These are phyloP conservation scores for Coniella lustricola DNA, from an alignment of 2,329 filamentous ascomycete species.

Conservation along the genomic window DNA sequence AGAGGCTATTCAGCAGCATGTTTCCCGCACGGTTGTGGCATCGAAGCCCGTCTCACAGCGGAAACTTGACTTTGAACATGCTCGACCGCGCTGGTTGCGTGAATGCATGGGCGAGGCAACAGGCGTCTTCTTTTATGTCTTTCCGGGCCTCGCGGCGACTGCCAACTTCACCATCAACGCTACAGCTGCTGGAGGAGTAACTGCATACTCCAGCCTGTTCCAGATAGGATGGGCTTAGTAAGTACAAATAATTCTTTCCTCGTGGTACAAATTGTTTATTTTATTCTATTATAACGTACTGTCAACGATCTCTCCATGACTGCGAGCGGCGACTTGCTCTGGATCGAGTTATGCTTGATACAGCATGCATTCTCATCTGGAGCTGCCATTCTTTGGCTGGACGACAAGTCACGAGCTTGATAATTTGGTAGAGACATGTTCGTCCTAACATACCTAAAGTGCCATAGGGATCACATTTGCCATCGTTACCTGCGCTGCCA, in stretches of 20 bases:
- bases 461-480: constrained; percentile 52
- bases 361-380: too few species aligned
- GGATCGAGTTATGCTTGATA: too few species aligned
- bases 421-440: background rate
- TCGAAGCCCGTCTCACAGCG: constrained; percentile 44
- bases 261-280: too few species aligned
- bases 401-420: too few species aligned
- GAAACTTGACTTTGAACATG: constrained; percentile 47
- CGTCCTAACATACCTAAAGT: background rate
- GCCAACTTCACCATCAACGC: constrained; percentile 43
- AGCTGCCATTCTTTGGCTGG: too few species aligned
- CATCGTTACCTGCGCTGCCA: constrained; percentile 48
- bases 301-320: too few species aligned
- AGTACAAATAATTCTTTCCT: too few species aligned
- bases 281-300: too few species aligned
- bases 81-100: constrained; percentile 44
- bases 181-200: constrained; percentile 26
- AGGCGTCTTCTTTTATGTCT: constrained; percentile 51
- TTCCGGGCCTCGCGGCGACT: constrained; percentile 46
- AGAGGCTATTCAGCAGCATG: constrained; percentile 44
- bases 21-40: constrained; percentile 41
- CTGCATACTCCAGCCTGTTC: constrained; percentile 40
- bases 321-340: too few species aligned
- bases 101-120: constrained; percentile 50
- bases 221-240: constrained; percentile 47